phyloP scores from a whole-genome alignment of 2,329 filamentous ascomycete genomes.

The Penicillium sclerotigenum region DNA sequence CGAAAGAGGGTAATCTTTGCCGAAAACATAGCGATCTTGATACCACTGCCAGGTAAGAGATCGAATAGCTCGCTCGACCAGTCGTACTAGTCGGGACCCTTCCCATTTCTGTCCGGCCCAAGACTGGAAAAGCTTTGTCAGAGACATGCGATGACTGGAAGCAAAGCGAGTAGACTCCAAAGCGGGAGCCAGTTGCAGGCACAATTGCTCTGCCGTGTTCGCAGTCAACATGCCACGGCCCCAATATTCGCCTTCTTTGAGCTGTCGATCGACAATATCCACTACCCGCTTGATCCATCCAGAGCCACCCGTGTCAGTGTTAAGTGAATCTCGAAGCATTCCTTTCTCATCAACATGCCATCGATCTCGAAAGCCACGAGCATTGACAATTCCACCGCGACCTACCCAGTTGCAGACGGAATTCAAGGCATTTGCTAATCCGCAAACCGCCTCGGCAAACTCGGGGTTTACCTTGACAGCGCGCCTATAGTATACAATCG shows the following conservation, averaged over 20 bases:
- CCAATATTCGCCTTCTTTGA: conserved; percentile 83
- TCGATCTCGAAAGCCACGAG: conserved; percentile 70
- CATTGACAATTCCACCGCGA: conserved; percentile 78
- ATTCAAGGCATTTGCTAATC: conserved; percentile 88
- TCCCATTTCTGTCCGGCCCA: conserved; percentile 83
- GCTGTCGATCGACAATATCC: conserved; percentile 83
- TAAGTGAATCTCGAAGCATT: conserved; percentile 72
- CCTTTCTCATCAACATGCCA: conserved; percentile 90
- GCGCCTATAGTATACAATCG: conserved; percentile 85
- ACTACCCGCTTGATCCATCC: conserved; percentile 90
- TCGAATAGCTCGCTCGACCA: conserved; percentile 80
- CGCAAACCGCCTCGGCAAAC: conserved; percentile 95
- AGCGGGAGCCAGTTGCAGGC: conserved; percentile 46
- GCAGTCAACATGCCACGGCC: conserved; percentile 67
- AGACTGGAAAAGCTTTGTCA: conserved; percentile 42
- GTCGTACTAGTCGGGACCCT: conserved; percentile 75
- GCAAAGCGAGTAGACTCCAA: conserved; percentile 27
- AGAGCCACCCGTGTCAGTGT: conserved; percentile 55
- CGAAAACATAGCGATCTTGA: conserved; percentile 69
- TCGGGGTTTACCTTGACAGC: conserved; percentile 90
- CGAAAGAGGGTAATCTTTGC: conserved; percentile 53
- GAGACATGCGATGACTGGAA: conserved; percentile 24
- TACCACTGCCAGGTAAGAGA: conserved; percentile 83
- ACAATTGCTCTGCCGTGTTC: conserved; percentile 52
- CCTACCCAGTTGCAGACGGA: conserved; percentile 95